Conservation (phyloP, 2,329 filamentous ascomycete genomes). For the Colletotrichum tropicicola region DNA sequence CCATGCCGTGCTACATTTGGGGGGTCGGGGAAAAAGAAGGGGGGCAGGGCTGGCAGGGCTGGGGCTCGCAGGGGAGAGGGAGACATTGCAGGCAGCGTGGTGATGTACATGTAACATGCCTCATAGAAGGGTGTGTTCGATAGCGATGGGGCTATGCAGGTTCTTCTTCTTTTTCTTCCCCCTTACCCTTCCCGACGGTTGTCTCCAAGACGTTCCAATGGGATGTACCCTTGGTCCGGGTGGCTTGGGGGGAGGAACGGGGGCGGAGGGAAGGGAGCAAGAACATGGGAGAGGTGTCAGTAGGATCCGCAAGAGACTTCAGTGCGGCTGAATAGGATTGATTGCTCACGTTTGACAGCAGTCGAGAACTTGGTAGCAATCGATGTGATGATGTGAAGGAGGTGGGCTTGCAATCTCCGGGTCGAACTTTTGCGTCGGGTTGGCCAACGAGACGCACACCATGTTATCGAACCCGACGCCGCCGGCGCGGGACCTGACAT, state of each 20-base stretch:
- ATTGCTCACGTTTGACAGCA: background rate
- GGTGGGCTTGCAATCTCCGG: background rate
- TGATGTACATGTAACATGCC: background rate
- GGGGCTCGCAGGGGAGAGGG: background rate
- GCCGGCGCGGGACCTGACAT: background rate
- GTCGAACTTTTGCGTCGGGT: background rate
- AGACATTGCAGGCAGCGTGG: background rate
- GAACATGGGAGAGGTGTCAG: background rate
- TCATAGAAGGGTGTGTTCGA: background rate
- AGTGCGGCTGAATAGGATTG: background rate
- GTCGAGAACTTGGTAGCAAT: background rate
- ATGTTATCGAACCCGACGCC: background rate
- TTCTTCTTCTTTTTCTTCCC: background rate
- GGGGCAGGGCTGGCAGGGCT: background rate
- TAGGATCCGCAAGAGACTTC: background rate
- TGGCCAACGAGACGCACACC: background rate
- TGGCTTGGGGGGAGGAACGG: background rate
- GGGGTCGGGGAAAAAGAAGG: background rate
- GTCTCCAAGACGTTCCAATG: background rate
- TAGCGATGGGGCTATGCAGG: constrained; percentile 7
- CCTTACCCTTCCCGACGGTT: background rate
- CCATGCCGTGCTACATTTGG: background rate
- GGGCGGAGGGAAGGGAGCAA: background rate
- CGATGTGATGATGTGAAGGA: background rate
- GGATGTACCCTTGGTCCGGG: background rate